Evolutionary conservation across 139 green algal genomes (phyloP), one percentile per base, ranked within the genome.

Genomic region (Tetradesmus lagerheimii): DNA sequence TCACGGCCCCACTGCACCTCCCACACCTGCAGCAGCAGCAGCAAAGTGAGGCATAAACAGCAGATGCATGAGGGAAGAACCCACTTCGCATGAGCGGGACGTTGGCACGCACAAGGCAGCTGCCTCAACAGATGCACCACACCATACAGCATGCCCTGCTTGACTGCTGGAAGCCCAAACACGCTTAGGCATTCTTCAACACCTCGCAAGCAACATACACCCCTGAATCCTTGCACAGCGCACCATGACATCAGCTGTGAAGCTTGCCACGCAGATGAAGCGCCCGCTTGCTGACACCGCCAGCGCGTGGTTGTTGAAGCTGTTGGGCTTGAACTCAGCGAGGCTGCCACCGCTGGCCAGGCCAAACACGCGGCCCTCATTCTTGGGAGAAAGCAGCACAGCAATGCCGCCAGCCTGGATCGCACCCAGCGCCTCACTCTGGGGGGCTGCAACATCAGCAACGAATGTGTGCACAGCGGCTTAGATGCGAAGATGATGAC

Each of bases 241-340:
- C 34, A 95, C 91, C 92, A 93, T 95, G 38, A 96, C 90, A 41
- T 89, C 85, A 1, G 90, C 67, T 2, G 91, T 94, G 87, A 96
- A 96, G 78, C 78, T 91, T 4, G 92, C 90, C 8, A 94, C 94
- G 2, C 92, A 86, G 16, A 95, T 71, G 78, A 96, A 96, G 25
- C 94, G 86, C 0, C 94, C 92, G 43, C 94, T 91, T 2, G 18
- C 31, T 20, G 91, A 94, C 29, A 96, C 89, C 5, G 91, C 92
- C 83, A 95, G 90, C 18, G 90, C 91, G 35, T 95, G 92, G 88
- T 95, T 95, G n/a, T 45, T 62, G 6, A 95, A 78, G 39, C 86
- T 91, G 85, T 93, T 93, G 87, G 92, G 92, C 80, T 94, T 89
- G 2, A 94, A 92, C 4, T 85, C 47, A 0, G 81, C 93, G 47